Evolutionary conservation across 2,329 filamentous ascomycete genomes (phyloP).

Genomic region (Raffaelea deltoideospora): DNA sequence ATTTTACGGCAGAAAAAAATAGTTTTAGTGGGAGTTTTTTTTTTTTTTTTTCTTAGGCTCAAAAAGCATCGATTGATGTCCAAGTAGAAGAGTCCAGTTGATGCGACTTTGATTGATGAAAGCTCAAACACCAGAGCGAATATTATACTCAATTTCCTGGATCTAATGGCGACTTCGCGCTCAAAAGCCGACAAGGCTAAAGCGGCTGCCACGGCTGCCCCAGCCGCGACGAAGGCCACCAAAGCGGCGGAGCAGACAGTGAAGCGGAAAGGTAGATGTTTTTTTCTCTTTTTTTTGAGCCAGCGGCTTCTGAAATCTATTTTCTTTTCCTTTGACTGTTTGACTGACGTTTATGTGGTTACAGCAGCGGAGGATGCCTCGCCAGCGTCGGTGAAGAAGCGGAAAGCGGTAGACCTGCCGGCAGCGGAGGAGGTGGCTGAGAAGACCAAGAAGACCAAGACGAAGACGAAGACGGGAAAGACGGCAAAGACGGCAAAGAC

Average conservation of each 20-base stretch:
- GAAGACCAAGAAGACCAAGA: conserved; percentile 1
- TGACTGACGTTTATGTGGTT: neutral
- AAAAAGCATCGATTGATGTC: too few species aligned
- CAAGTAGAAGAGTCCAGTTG: too few species aligned
- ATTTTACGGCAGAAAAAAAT: neutral
- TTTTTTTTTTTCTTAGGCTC: too few species aligned
- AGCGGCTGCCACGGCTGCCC: neutral
- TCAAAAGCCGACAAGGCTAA: neutral
- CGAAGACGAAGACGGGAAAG: neutral
- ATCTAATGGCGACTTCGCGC: neutral
- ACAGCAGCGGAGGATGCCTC: neutral
- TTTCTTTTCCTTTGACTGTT: neutral
- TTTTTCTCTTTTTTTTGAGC: neutral
- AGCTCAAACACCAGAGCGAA: too few species aligned
- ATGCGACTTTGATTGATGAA: too few species aligned
- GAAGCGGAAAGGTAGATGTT: neutral
- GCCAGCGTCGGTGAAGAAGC: conserved; percentile 13
- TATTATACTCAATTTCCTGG: too few species aligned
- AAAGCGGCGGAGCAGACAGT: neutral
- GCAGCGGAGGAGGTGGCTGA: too few species aligned
- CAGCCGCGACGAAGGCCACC: conserved; percentile 30
- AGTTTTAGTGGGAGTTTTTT: too few species aligned
- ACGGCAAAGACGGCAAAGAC: neutral
- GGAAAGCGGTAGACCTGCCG: too few species aligned
- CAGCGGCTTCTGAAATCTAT: neutral